These are phyloP conservation scores for Lentinus brumalis DNA, from an alignment of 768 basidiomycete species.

Conservation along the genomic window DNA sequence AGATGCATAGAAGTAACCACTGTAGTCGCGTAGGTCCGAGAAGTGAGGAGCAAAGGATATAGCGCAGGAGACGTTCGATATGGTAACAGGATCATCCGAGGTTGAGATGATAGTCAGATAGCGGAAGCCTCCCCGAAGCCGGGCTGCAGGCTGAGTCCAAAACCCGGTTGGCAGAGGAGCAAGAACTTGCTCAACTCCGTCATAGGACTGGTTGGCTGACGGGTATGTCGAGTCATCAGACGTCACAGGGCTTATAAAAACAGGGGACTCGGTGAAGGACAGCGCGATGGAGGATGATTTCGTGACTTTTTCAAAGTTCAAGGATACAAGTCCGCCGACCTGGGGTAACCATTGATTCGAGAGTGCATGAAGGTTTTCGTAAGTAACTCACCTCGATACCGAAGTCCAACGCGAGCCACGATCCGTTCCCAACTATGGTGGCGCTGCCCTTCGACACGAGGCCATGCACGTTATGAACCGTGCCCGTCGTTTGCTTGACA, in stretches of 20 bases:
- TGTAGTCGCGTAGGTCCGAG: constrained; percentile 47
- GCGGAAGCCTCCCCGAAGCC: constrained; percentile 54
- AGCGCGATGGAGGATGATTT: constrained; percentile 44
- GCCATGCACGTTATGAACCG: constrained; percentile 34
- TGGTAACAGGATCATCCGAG: constrained; percentile 34
- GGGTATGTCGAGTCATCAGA: constrained; percentile 49
- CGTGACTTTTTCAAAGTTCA: constrained; percentile 42
- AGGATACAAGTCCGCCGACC: constrained; percentile 56
- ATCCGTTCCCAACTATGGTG: constrained; percentile 41
- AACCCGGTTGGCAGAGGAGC: constrained; percentile 39
- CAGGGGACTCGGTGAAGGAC: constrained; percentile 59
- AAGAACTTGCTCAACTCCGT: constrained; percentile 43
- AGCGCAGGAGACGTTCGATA: constrained; percentile 52
- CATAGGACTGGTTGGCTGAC: constrained; percentile 45
- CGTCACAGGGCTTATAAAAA: constrained; percentile 52
- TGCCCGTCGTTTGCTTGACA: constrained; percentile 41
- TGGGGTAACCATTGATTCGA: constrained; percentile 17
- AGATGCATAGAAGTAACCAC: constrained; percentile 53
- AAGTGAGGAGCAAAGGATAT: constrained; percentile 60
- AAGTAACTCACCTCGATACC: constrained; percentile 47
- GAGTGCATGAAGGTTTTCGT: not conserved
- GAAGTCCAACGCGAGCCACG: constrained; percentile 57
- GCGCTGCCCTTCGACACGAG: constrained; percentile 42
- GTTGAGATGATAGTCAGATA: constrained; percentile 51
- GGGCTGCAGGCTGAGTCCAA: constrained; percentile 50